A percentile compares a stretch with the other conserved stretches of the same genome.
These are phyloP conservation scores for Obba rivulosa DNA, from an alignment of 768 basidiomycete genomes.

Conservation along the genomic window DNA sequence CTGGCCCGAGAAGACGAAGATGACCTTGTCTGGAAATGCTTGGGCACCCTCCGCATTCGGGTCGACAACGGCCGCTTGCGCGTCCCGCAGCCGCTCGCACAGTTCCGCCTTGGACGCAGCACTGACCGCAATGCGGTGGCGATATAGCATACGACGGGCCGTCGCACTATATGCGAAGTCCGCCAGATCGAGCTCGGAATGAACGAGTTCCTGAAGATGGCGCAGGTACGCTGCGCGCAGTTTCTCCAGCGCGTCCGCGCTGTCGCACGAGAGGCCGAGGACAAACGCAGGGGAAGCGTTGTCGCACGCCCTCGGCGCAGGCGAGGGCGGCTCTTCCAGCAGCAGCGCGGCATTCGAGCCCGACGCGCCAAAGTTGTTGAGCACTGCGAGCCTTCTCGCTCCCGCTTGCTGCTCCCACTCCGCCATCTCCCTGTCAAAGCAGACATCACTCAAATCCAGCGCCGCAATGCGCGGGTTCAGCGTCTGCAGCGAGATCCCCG, in stretches of 20 bases:
- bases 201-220: slow-evolving; percentile 36
- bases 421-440: slow-evolving; percentile 37
- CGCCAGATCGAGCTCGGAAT: slow-evolving; percentile 25
- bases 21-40: slow-evolving; percentile 31
- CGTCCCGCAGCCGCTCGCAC: slow-evolving; percentile 34
- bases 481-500: slow-evolving; percentile 49
- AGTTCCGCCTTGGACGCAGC: slow-evolving; percentile 43
- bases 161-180: slow-evolving; percentile 66
- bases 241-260: slow-evolving; percentile 36
- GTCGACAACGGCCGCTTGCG: slow-evolving; percentile 28
- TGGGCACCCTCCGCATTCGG: slow-evolving; percentile 3
- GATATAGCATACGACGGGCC: slow-evolving; percentile 54
- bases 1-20: slow-evolving; percentile 74
- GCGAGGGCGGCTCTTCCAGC: slow-evolving; percentile 42
- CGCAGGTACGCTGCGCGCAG: slow-evolving; percentile 43
- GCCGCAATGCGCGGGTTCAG: slow-evolving; percentile 54
- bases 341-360: slow-evolving; percentile 64
- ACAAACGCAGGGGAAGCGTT: slow-evolving; percentile 26
- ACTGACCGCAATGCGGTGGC: slow-evolving; percentile 45
- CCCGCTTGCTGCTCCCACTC: slow-evolving; percentile 39
- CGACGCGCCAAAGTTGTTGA: slow-evolving; percentile 75
- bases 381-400: slow-evolving; percentile 43
- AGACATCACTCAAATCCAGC: slow-evolving; percentile 39
- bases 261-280: slow-evolving; percentile 63
- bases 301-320: no score